A percentile compares a stretch with the other conserved stretches of the same genome.
These are phyloP conservation scores for Rhizopogon vinicolor DNA, from an alignment of 768 basidiomycete species.

Conservation along the genomic window DNA sequence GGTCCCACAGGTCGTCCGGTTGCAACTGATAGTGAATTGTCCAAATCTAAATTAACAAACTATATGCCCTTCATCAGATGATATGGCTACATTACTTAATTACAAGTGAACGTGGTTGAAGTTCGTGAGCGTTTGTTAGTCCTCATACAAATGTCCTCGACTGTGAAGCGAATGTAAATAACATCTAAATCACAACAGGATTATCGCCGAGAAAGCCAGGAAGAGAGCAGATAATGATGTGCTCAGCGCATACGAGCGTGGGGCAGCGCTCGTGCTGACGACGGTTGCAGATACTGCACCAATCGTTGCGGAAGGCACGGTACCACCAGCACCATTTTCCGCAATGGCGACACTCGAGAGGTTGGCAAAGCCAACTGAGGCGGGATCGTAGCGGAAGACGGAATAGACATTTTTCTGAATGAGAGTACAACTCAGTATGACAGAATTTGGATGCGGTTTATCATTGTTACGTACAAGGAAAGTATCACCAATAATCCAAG, in stretches of 20 bases:
- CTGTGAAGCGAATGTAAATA: background rate
- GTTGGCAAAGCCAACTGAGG: conserved; percentile 47
- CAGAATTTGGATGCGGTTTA: background rate
- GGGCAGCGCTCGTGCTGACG: conserved; percentile 18
- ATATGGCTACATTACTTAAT: background rate
- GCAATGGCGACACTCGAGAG: conserved; percentile 29
- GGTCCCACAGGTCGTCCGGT: no score
- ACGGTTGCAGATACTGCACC: conserved; percentile 47
- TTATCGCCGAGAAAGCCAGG: background rate
- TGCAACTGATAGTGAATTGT: no score
- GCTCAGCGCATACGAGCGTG: background rate
- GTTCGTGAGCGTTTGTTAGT: background rate
- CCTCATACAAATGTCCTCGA: background rate
- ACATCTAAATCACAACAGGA: background rate
- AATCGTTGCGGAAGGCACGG: conserved; percentile 52
- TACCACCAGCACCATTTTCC: conserved; percentile 24
- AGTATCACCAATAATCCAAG: conserved; percentile 53
- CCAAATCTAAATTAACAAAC: background rate
- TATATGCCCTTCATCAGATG: background rate
- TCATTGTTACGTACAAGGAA: conserved; percentile 30
- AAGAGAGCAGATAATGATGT: background rate
- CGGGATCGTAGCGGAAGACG: conserved; percentile 45
- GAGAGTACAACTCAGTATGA: background rate
- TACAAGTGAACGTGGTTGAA: background rate
- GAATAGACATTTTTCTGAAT: conserved; percentile 52